phyloP scores from a whole-genome alignment of 352 stramenopile genomes.

The Globisporangium cystogenes region DNA sequence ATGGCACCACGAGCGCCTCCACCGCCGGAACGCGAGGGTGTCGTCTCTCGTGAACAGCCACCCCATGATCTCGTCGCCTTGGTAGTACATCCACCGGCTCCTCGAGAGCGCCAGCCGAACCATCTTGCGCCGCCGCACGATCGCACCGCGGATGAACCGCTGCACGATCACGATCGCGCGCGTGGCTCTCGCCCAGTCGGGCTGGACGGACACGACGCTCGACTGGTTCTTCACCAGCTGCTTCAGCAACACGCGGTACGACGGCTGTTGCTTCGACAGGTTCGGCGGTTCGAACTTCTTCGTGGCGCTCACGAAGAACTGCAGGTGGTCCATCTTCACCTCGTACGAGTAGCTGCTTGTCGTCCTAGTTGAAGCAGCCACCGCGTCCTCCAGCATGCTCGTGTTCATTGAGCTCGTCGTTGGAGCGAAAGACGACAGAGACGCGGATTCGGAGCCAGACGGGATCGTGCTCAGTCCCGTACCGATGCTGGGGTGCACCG shows the following conservation, averaged over 20 bases:
- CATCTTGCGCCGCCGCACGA: constrained; percentile 64
- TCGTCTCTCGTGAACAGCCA: constrained; percentile 84
- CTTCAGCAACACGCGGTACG: constrained; percentile 68
- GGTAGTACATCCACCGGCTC: constrained; percentile 51
- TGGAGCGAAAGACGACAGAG: constrained; percentile 9
- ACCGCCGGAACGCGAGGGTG: constrained; percentile 77
- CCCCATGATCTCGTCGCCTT: constrained; percentile 63
- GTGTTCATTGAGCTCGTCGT: constrained; percentile 12
- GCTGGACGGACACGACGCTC: constrained; percentile 26
- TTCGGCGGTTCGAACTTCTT: constrained; percentile 22
- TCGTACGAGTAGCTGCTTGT: constrained; percentile 67
- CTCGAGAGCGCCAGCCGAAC: constrained; percentile 45
- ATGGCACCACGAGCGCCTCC: constrained; percentile 79
- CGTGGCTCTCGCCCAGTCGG: constrained; percentile 65
- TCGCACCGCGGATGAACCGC: constrained; percentile 70
- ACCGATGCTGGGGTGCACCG: constrained; percentile 16
- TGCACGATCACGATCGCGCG: constrained; percentile 78
- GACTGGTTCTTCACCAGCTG: constrained; percentile 69
- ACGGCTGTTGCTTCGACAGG: constrained; percentile 38
- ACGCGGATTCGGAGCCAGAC: constrained; percentile 8
- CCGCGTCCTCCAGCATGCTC: constrained; percentile 21
- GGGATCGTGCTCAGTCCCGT: constrained; percentile 16
- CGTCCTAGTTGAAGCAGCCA: constrained; percentile 1
- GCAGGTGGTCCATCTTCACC: constrained; percentile 59
- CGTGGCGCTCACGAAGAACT: constrained; percentile 63